Evolutionary conservation across 23 red algal species (phyloP), one percentile per base, ranked within the genome.

Genomic region (Gracilaria vermiculophylla): DNA sequence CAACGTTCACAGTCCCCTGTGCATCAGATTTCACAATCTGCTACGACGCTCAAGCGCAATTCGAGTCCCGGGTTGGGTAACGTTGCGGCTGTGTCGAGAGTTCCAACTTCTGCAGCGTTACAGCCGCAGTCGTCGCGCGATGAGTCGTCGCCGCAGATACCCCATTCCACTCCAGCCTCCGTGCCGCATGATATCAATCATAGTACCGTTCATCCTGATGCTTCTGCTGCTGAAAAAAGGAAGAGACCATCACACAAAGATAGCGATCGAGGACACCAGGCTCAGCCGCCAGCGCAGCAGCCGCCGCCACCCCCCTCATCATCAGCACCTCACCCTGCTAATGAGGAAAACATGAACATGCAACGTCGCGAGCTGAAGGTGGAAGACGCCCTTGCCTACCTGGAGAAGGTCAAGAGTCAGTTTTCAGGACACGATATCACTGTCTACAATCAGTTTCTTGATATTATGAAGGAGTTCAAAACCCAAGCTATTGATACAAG

Each of bases 381-480:
- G 4, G 97, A 99, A 84, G 97, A 99, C 65, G 97, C 97, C 0
- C 57, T 99, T 57, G 97, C 97, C 13, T 99, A 99, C 62, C 71
- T 99, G 80, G 97, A 99, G 56, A 94, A 99, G 73, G 97, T 99
- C 20, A 99, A 99, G 76, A 76, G 80, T 3, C 97, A 96, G 84
- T 99, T 99, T 82, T 70, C 61, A 14, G 92, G 84, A 0, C n/a
- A n/a, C n/a, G 77, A 93, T 28, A 82, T 94, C 34, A 75, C 42
- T 36, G 93, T 99, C 2, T 99, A 99, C 66, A 94, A 94, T 64
- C 86, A 95, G 53, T 99, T 99, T 70, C 57, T 99, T 42, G 97
- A 99, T 82, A 99, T 99, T 47, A 99, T 99, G 97, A 99, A 99
- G 79, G 97, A 99, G 47, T 99, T 99, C 57, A 99, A 99, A 93